Base-by-base conservation (phyloP, 164 flowering plant species). In the Annona squamosa region DNA sequence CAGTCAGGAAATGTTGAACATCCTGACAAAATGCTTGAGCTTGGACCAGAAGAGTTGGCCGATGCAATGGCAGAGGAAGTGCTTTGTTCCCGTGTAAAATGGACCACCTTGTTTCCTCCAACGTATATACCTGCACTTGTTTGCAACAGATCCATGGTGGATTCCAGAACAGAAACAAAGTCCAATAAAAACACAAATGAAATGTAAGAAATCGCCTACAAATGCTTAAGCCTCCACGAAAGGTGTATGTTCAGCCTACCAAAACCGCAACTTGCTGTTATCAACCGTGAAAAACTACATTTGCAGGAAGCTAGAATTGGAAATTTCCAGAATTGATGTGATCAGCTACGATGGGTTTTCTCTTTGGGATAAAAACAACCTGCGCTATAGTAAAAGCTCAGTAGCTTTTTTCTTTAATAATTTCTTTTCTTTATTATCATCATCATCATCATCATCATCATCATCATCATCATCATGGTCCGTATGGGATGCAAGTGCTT, bases 61-160 rank as follows among this genome's bases (percentile, higher is more conserved):
- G 86, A 80, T 73, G 82, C 41, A 44, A 71, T 84, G 0, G 46
- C 18, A n/a, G 83, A 73, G 63, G 78, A 61, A n/a, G 68, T 57
- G 48, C 85, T 77, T 16, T 69, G 72, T 69, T 80, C 83, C 5
- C 89, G 92, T 3, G 91, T 91, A 72, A 95, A 95, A 79, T 95
- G 98, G 70, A 95, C 97, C 62, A 93, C 96, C 82, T 93, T 93
- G 86, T 82, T 85, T 59, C 94, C 93, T 3, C 97, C 97, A 69
- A 91, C 88, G 79, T 78, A 91, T 12, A 90, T 86, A 61, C 97
- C 94, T 91, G 80, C 70, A 79, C 48, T 45, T 19, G 57, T 37
- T 63, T 13, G 5, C 10, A 63, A 63, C 10, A 42, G 10, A 63
- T 46, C 7, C 43, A 16, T 10, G 42, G 42, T 19, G 41, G 42